Evolutionary conservation across 345 rosid genomes (phyloP).

Genomic region (Euclidium syriacum): DNA sequence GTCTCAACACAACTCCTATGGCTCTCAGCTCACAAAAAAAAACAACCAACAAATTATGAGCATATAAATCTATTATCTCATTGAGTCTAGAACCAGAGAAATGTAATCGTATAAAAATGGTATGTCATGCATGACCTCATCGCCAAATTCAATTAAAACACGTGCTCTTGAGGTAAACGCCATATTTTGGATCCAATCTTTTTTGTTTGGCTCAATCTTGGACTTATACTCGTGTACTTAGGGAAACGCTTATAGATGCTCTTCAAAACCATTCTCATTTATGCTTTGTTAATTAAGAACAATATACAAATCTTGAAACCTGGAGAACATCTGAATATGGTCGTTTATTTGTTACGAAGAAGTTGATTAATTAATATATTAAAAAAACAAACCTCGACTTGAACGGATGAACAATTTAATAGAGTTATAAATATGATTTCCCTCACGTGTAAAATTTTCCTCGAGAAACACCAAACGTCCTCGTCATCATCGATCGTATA

Average conservation of each 20-base stretch:
- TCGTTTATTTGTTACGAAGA: not conserved
- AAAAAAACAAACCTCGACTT: not conserved
- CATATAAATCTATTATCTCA: too few relatives aligned
- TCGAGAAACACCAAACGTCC: not conserved
- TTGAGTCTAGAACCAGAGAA: too few relatives aligned
- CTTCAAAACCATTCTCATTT: too few relatives aligned
- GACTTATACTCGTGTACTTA: not conserved
- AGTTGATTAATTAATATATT: not conserved
- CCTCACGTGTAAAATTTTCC: not conserved
- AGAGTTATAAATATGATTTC: not conserved
- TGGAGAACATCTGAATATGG: not conserved
- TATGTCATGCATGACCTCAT: constrained; percentile 13
- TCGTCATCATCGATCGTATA: not conserved
- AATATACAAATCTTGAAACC: not conserved
- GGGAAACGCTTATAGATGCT: not conserved
- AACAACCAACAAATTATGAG: too few relatives aligned
- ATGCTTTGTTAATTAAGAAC: too few relatives aligned
- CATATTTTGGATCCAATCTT: not conserved
- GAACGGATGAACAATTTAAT: not conserved
- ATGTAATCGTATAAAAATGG: not conserved
- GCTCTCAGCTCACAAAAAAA: too few relatives aligned
- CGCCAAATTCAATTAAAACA: not conserved
- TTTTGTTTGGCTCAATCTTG: too few relatives aligned
- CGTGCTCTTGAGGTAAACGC: not conserved
- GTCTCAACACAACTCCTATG: too few relatives aligned